Evolutionary conservation across 257 asterid genomes (phyloP), one percentile per base, ranked within the genome.

Genomic region (Solanum paucissectum): DNA sequence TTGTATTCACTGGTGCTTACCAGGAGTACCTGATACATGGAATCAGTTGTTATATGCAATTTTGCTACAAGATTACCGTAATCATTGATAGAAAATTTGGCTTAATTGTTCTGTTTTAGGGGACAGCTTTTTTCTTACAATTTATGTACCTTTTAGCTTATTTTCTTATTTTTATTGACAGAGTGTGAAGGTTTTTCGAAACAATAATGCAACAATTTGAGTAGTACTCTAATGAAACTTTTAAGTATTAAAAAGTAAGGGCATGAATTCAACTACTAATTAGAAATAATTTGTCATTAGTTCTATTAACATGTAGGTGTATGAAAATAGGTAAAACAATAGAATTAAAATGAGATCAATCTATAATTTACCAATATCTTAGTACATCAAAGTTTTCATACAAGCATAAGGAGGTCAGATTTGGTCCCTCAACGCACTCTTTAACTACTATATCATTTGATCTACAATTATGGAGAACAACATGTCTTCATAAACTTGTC

Each of bases 1-100:
- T 85, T 97, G 99, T 92, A 95, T 97, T n/a, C 98, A 97, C 89
- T 97, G 99, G 99, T 97, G 99, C 94, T 92, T 95, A 88, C 98
- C 99, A 0, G 98, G 98, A 87, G 95, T 97, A 11, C 98, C 98
- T 64, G 98, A 95, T 87, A 87, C 93, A 8, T 97, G 99, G 98
- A 95, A 97, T 69, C 94, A 95, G 89, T 93, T 95, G 58, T 49
- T 95, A 82, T 97, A 95, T 85, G 94, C 96, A 9, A 77, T 92
- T 87, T 95, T 95, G 4, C 76, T 94, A 86, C 98, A 95, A 91
- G 99, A 95, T 90, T 94, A 95, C 87, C 93, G 91, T 29, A 73
- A 42, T 34, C 87, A 34, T 36, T 73, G 3, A 27, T 14, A 44
- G 3, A 20, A 34, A 14, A 32, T 3, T 32, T 32, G 10, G n/a